Base-by-base conservation (phyloP, 2,329 filamentous ascomycete genomes). In the Phyllosticta citrichinensis region DNA sequence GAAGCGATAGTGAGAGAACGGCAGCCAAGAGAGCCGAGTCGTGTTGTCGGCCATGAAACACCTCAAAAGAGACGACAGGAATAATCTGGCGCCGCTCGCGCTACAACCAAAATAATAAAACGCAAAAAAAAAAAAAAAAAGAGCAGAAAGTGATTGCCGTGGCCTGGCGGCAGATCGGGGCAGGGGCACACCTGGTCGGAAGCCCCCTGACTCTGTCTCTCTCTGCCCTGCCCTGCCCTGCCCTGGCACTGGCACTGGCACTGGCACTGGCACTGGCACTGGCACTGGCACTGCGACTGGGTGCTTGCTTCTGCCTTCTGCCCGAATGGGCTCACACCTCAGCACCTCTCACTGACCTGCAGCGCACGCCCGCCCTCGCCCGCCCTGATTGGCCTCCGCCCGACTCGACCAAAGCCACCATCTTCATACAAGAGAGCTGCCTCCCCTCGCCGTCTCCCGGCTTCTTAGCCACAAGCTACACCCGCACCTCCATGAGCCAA, bases 371-470 rank as follows among this genome's bases (percentile, higher is more conserved):
- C 33, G 33, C 33, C 11, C 11, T 17, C 33, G 11, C 11, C 14
- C 11, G 33, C 33, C 33, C 33, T 40, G 33, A 40, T 40, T 40
- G 33, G 33, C 10, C 11, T 14, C 33, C 14, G 33, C 33, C 33
- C 33, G 33, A 40, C 33, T 40, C 33, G 33, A 40, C 52, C 52
- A 55, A 52, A 14, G 58, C 58, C 58, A 51, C 35, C 52, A 60
- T 60, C 58, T 53, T 60, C 58, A 60, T 60, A 60, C 58, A 60
- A 60, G 58, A 60, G 58, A 52, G 58, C 58, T 40, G 52, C 52
- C 40, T 55, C 52, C 58, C 58, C 58, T 55, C 52, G 51, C 52
- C 52, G 3, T 40, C 33, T 30, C 27, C 27, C 5, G 1, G 3
- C 27, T 8, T 30, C 33, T 17, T 40, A 40, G 33, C 33, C 33